A percentile compares a stretch with the other conserved stretches of the same genome.
Conservation (phyloP, 2,329 filamentous ascomycete genomes). For the Aspergillus carbonarius region DNA sequence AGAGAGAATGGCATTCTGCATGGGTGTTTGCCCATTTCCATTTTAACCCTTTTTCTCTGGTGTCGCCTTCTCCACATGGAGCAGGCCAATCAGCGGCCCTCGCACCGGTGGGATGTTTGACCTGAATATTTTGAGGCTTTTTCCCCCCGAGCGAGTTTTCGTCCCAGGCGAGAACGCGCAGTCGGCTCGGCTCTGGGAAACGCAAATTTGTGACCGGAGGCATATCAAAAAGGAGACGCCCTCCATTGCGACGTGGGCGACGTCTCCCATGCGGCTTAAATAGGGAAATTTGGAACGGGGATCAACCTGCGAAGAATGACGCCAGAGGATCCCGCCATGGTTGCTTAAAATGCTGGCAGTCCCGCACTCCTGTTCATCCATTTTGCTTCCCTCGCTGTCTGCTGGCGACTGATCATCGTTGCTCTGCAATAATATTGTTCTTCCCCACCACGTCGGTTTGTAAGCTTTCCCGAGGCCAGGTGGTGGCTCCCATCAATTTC, state of each 20-base stretch:
- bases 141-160: background rate
- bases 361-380: background rate
- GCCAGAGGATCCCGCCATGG: slow-evolving; percentile 7
- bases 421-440: slow-evolving; percentile 1
- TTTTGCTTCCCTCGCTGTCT: background rate
- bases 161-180: background rate
- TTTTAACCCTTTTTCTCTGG: slow-evolving; percentile 3
- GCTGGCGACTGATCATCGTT: slow-evolving; percentile 3
- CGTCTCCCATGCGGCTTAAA: background rate
- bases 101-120: slow-evolving; percentile 13
- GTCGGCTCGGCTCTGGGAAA: background rate
- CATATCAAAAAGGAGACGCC: background rate
- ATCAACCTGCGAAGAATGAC: background rate
- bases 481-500: background rate
- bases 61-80: slow-evolving; percentile 13
- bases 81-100: slow-evolving; percentile 8
- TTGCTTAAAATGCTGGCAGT: slow-evolving; percentile 3
- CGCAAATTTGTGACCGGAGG: background rate
- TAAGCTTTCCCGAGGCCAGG: background rate
- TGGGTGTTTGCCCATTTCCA: background rate
- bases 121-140: slow-evolving; percentile 5
- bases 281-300: background rate
- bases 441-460: slow-evolving; percentile 3
- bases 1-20: background rate
- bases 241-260: background rate